phyloP scores from a whole-genome alignment of 1,139 yeast species.

The Magnusiomyces tetraspermus region DNA sequence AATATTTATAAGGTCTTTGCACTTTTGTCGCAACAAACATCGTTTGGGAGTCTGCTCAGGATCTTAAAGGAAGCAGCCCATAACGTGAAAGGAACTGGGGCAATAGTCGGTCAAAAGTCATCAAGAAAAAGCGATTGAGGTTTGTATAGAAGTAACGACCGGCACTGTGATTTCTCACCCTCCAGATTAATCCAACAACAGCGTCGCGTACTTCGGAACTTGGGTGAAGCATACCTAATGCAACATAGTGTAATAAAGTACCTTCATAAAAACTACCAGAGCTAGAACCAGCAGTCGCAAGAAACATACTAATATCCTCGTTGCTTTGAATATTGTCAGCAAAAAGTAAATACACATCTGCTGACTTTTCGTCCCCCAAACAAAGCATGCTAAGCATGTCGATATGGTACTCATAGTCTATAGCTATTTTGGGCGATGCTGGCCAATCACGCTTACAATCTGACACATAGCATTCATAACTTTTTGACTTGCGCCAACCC shows the following conservation, averaged over 20 bases:
- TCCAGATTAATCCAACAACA: constrained; percentile 25
- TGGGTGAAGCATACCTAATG: constrained; percentile 33
- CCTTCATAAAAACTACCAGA: constrained; percentile 17
- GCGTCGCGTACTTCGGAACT: constrained; percentile 24
- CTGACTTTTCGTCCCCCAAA: constrained; percentile 27
- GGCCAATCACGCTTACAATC: constrained; percentile 22
- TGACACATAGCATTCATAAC: constrained; percentile 23
- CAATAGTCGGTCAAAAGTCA: constrained; percentile 25
- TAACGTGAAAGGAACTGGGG: neutral
- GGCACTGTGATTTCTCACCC: constrained; percentile 29
- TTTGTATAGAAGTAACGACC: constrained; percentile 24
- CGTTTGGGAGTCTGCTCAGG: no score
- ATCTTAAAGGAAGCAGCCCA: neutral
- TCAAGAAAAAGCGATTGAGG: constrained; percentile 21
- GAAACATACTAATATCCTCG: constrained; percentile 29
- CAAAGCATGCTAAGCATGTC: constrained; percentile 26
- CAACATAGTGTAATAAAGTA: constrained; percentile 24
- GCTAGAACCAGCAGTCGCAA: constrained; percentile 20
- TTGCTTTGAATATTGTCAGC: constrained; percentile 25
- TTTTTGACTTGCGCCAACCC: constrained; percentile 30
- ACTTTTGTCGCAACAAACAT: no score
- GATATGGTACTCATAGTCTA: constrained; percentile 29
- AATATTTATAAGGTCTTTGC: no score
- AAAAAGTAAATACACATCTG: constrained; percentile 22
- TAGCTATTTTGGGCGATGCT: constrained; percentile 23